Conservation (phyloP, 768 basidiomycete genomes). For the Leccinum boreale region DNA sequence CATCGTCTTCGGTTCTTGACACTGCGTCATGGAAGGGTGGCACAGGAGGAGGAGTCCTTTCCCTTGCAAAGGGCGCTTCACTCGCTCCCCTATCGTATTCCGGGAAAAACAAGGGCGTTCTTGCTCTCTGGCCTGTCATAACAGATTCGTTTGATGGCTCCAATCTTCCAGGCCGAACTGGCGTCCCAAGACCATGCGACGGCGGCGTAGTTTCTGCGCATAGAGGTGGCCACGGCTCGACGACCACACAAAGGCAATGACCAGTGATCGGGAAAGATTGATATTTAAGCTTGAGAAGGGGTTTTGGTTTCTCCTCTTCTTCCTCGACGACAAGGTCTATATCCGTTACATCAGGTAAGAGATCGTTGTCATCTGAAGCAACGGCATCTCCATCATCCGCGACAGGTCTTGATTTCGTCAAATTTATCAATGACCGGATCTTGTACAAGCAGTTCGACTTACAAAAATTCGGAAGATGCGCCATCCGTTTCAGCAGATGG, state of each 20-base stretch:
- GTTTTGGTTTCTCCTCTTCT: slow-evolving; percentile 72
- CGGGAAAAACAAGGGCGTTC: slow-evolving; percentile 74
- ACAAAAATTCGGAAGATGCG: slow-evolving; percentile 3
- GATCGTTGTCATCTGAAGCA: not conserved
- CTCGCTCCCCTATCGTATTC: slow-evolving; percentile 47
- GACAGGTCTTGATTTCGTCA: not conserved
- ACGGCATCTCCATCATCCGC: not conserved
- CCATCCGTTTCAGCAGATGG: not conserved
- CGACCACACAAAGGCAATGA: slow-evolving; percentile 74
- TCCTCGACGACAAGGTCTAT: slow-evolving; percentile 49
- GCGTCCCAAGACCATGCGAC: slow-evolving; percentile 32
- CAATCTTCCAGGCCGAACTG: slow-evolving; percentile 17
- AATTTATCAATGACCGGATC: not conserved
- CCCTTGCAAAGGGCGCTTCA: slow-evolving; percentile 32
- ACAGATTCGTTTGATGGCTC: slow-evolving; percentile 25
- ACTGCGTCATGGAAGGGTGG: slow-evolving; percentile 40
- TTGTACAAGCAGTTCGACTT: not conserved
- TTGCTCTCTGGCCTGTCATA: slow-evolving; percentile 34
- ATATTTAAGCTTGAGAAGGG: slow-evolving; percentile 60
- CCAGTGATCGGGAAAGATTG: slow-evolving; percentile 69
- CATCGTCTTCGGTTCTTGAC: slow-evolving; percentile 29
- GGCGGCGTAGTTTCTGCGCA: slow-evolving; percentile 34
- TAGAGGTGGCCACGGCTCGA: slow-evolving; percentile 74
- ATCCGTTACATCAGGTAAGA: slow-evolving; percentile 1
- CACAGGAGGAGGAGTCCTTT: slow-evolving; percentile 36